phyloP scores from a whole-genome alignment of 2,329 filamentous ascomycete genomes.

The Acrodontium crateriforme region DNA sequence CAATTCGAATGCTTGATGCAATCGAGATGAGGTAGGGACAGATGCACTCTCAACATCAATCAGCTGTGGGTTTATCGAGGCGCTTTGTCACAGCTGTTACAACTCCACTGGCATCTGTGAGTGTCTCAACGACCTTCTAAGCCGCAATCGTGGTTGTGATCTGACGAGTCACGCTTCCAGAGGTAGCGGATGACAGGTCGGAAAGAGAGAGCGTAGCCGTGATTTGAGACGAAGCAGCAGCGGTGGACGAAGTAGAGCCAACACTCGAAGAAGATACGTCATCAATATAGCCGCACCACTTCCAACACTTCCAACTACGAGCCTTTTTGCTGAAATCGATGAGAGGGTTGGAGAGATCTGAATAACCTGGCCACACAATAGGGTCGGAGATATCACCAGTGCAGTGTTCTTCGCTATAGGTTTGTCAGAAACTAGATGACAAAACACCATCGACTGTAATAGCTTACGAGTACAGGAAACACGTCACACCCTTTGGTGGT shows the following conservation, averaged over 20 bases:
- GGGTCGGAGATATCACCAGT: constrained; percentile 5
- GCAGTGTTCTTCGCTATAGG: constrained; percentile 3
- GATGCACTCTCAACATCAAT: no score
- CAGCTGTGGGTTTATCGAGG: no score
- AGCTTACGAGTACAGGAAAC: constrained; percentile 8
- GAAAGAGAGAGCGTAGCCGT: no score
- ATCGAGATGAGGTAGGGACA: no score
- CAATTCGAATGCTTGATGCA: no score
- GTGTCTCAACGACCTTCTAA: no score
- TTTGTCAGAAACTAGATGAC: not conserved
- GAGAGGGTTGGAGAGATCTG: constrained; percentile 3
- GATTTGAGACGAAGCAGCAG: no score
- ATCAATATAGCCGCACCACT: constrained; percentile 4
- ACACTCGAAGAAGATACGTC: not conserved
- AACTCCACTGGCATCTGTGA: no score
- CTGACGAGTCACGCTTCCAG: no score
- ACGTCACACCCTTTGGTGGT: constrained; percentile 6
- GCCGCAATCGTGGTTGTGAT: no score
- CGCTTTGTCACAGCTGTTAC: no score
- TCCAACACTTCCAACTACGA: constrained; percentile 8
- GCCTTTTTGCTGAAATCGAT: constrained; percentile 8
- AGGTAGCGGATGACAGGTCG: no score
- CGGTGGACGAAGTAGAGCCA: constrained; percentile 1
- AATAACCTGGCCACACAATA: constrained; percentile 8
- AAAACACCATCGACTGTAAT: not conserved